Base-by-base conservation (phyloP, 176 grass and related monocot genomes). In the Triticum monococcum region DNA sequence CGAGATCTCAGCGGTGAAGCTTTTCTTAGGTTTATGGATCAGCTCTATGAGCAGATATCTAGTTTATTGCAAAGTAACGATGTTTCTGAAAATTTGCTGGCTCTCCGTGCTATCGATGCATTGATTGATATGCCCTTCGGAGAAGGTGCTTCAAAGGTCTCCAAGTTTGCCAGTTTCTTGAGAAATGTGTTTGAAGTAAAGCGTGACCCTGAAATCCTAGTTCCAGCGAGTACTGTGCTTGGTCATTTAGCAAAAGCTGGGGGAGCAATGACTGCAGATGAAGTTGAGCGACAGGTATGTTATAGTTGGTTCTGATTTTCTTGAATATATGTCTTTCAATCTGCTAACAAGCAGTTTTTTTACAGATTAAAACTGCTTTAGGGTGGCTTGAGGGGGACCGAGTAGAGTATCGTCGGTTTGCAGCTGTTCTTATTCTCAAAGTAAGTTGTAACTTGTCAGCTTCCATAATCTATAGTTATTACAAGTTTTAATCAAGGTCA, bases 361-460 rank as follows among this genome's bases (percentile, higher is more conserved):
- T 52, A 52, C 17, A 98, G 97, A 98, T 94, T 79, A 98, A 94
- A 89, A 98, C 91, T 64, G 93, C 97, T 89, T 90, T 98, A 85
- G 97, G 88, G 12, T 98, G 97, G 97, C 97, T 98, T 79, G 78
- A 12, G 77, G 90, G 75, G 17, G 97, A 98, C 62, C 86, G 97
- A 88, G 94, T 98, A 36, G 97, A 98, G 68, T 98, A 96, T 68
- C 97, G 92, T 46, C 92, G 90, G 22, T 98, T 98, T 94, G 97
- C 97, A 72, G 90, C 97, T 77, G 97, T 98, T 56, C 92, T 98
- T 89, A 98, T 98, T 92, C 93, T 98, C 46, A 98, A 98, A 91
- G 97, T 98, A 92, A 88, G 83, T 94, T 68, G 12, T 43, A 84
- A 77, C 48, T 61, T 17, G 43, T 64, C 60, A 76, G 23, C 46